Evolutionary conservation across 805 yeast genomes (phyloP), one percentile per base, ranked within the genome.

Genomic region (Ogataea chonburiensis): DNA sequence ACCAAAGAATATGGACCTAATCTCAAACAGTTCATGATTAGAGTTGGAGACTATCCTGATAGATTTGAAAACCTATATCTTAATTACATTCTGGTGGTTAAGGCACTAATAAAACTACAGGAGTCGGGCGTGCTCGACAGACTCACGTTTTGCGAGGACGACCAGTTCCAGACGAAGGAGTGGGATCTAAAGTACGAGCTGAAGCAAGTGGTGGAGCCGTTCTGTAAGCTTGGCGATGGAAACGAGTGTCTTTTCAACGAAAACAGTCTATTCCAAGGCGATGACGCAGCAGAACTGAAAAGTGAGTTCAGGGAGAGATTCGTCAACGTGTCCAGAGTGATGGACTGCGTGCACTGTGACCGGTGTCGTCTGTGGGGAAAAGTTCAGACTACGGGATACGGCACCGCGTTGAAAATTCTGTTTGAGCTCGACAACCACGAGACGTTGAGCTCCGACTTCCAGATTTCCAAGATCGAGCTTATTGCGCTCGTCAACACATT

Each of bases 271-370:
- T 71, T 77, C 45, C 73, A 73, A 45, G 66, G 70, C 45, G 68
- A 71, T 11, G 50, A 57, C 10, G 59, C 67, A 1, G 73, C 70
- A 26, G 70, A 72, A 23, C 70, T 91, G 40, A 93, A 93, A 53
- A 81, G 81, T 45, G 98, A 93, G 52, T 89, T 93, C 66, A 75
- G 91, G 43, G 63, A 74, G 24, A 81, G 95, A 34, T 94, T 93
- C 61, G 81, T 79, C 55, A 93, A 93, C 57, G 94, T 93, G 16
- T 81, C 95, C 14, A 81, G 86, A 33, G 78, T 93, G 28, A 93
- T 93, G 97, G 96, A 91, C 60, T 93, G 99, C 66, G 98, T 93
- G 25, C 97, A 96, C 24, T 93, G 99, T 67, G 98, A 93, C 58
- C 73, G 97, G 56, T 93, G 99, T 61, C 76, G 97, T 53, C 69